Conservation (phyloP, 495 filamentous ascomycete species). For the Trichoderma asperelloides region DNA sequence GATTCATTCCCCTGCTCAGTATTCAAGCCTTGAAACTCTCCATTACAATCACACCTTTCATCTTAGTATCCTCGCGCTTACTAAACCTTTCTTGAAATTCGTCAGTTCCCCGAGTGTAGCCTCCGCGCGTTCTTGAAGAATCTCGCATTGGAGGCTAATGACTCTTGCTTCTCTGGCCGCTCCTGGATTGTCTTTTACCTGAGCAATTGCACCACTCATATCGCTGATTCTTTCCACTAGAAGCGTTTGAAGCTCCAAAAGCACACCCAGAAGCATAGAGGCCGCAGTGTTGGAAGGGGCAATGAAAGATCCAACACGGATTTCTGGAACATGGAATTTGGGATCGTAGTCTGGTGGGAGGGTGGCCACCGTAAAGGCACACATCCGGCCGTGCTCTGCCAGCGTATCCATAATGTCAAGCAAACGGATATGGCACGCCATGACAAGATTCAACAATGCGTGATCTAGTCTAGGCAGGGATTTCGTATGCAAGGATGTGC, state of each 20-base stretch:
- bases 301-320: conserved; percentile 26
- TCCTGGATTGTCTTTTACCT: background rate
- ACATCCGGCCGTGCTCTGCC: conserved; percentile 19
- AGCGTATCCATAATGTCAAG: conserved; percentile 20
- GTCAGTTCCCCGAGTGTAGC: background rate
- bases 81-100: background rate
- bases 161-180: conserved; percentile 10
- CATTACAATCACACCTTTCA: background rate
- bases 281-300: conserved; percentile 18
- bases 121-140: conserved; percentile 14
- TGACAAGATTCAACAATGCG: conserved; percentile 23
- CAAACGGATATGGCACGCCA: conserved; percentile 25
- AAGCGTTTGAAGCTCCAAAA: conserved; percentile 16
- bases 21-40: background rate
- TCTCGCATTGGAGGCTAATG: conserved; percentile 20
- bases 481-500: conserved; percentile 7
- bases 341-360: conserved; percentile 15
- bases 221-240: conserved; percentile 19
- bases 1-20: background rate
- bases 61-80: background rate
- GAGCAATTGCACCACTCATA: conserved; percentile 7
- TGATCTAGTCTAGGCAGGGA: conserved; percentile 17
- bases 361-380: conserved; percentile 16
- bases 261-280: conserved; percentile 15
- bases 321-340: conserved; percentile 18